Percentiles rank a stretch among this genome's conserved stretches.
phyloP scores from a whole-genome alignment of 2,329 filamentous ascomycete genomes.

The Diaporthe amygdali region DNA sequence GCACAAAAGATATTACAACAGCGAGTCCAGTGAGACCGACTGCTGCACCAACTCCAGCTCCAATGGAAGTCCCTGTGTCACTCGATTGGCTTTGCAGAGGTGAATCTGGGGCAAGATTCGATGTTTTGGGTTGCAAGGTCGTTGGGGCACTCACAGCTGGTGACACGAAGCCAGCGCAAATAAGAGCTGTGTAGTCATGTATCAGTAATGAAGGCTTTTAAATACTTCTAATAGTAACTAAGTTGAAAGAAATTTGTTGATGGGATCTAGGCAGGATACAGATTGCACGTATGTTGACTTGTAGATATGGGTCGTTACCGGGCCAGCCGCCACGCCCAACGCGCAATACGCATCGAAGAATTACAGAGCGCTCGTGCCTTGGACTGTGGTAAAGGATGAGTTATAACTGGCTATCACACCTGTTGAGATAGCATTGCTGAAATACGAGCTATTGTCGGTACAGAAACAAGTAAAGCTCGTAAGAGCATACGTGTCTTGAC shows the following conservation, averaged over 20 bases:
- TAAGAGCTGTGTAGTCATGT: not conserved
- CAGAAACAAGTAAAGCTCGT: conserved; percentile 30
- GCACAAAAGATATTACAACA: not conserved
- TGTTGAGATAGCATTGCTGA: conserved; percentile 21
- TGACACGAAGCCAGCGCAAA: not conserved
- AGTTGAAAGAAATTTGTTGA: too few relatives aligned
- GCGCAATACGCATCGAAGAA: conserved; percentile 15
- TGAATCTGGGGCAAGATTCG: not conserved
- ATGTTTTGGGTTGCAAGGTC: not conserved
- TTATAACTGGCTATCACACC: conserved; percentile 11
- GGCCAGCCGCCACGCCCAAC: conserved; percentile 6
- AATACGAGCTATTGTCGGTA: conserved; percentile 22
- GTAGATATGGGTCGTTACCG: not conserved
- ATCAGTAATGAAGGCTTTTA: not conserved
- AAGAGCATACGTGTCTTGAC: conserved; percentile 23
- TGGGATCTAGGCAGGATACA: too few relatives aligned
- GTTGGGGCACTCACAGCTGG: not conserved
- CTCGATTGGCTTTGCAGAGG: not conserved
- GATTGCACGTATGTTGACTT: not conserved
- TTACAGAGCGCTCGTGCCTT: conserved; percentile 10
- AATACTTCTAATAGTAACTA: too few relatives aligned
- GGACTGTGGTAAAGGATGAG: not conserved
- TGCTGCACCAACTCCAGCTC: not conserved
- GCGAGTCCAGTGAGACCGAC: not conserved
- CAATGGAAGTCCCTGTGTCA: not conserved